Evolutionary conservation across 2,329 filamentous ascomycete species (phyloP).

Genomic region (Tolypocladium amazonense): DNA sequence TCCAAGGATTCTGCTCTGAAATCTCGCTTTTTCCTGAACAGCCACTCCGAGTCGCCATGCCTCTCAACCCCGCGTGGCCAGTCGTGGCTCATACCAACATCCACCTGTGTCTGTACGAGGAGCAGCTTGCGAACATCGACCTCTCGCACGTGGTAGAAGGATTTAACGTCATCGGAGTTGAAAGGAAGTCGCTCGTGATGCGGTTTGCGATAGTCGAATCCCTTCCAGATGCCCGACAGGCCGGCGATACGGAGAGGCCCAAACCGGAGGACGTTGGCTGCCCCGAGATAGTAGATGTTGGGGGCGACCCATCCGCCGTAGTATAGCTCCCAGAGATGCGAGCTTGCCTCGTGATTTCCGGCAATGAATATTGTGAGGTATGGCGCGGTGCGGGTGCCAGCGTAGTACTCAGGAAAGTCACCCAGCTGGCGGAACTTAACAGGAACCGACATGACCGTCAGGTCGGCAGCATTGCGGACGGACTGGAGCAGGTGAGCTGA

Average conservation of each 20-base stretch:
- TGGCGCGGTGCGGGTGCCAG: conserved; percentile 63
- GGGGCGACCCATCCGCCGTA: conserved; percentile 96
- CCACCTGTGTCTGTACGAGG: conserved; percentile 75
- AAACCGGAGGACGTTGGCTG: conserved; percentile 76
- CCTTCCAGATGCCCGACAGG: conserved; percentile 92
- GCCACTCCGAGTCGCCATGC: conserved; percentile 54
- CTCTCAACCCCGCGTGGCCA: conserved; percentile 83
- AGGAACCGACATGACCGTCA: conserved; percentile 83
- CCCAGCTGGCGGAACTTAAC: conserved; percentile 78
- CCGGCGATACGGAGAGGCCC: conserved; percentile 82
- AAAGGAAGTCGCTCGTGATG: conserved; percentile 86
- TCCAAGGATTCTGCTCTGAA: conserved; percentile 67
- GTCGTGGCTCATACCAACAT: conserved; percentile 88
- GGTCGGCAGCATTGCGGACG: conserved; percentile 76
- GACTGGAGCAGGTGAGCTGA: conserved; percentile 37
- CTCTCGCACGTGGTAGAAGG: conserved; percentile 84
- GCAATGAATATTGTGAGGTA: conserved; percentile 88
- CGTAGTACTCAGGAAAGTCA: conserved; percentile 93
- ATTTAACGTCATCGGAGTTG: conserved; percentile 61
- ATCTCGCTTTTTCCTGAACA: conserved; percentile 65
- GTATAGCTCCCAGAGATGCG: conserved; percentile 82
- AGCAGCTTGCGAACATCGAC: conserved; percentile 85
- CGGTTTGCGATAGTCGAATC: conserved; percentile 71
- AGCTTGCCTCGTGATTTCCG: conserved; percentile 91
- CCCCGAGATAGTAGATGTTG: conserved; percentile 94